Evolutionary conservation across 192 early-diverging fungal genomes (phyloP).

Genomic region (Gaertneriomyces semiglobifer): DNA sequence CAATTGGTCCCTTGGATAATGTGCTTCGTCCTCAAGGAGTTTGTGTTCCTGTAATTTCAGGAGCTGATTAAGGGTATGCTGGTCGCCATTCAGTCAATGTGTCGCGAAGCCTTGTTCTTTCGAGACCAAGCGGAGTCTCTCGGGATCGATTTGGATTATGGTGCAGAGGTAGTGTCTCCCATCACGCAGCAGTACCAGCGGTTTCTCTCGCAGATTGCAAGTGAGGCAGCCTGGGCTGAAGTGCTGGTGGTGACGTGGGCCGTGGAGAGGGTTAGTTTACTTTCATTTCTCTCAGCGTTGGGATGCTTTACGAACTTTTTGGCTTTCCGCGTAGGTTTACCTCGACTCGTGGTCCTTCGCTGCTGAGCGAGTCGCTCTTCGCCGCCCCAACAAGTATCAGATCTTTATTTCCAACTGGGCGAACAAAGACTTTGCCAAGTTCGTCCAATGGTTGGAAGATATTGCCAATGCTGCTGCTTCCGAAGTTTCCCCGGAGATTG

Average conservation of each 20-base stretch:
- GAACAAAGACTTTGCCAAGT: constrained; percentile 26
- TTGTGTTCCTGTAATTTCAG: background rate
- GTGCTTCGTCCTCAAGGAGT: background rate
- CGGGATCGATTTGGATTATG: constrained; percentile 15
- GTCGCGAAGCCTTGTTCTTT: constrained; percentile 25
- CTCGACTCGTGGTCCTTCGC: constrained; percentile 32
- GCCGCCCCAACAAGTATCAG: constrained; percentile 19
- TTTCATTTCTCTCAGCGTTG: constrained; percentile 1
- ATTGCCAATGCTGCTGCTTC: constrained; percentile 18
- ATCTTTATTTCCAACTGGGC: constrained; percentile 28
- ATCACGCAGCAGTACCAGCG: constrained; percentile 9
- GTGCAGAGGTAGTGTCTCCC: background rate
- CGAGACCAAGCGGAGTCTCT: constrained; percentile 3
- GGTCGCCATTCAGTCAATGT: constrained; percentile 10
- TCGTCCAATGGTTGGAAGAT: constrained; percentile 29
- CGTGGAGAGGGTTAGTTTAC: constrained; percentile 13
- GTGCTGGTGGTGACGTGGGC: constrained; percentile 23
- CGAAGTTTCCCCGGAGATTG: constrained; percentile 9
- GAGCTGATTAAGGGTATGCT: constrained; percentile 9
- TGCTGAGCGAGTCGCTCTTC: constrained; percentile 15
- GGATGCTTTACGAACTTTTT: background rate
- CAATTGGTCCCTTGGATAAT: too few relatives aligned
- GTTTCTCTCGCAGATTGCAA: constrained; percentile 10
- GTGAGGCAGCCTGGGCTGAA: constrained; percentile 10
- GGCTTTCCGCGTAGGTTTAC: constrained; percentile 12